Base-by-base conservation (phyloP, 352 stramenopile species). In the Phytopythium chamaehyphon region DNA sequence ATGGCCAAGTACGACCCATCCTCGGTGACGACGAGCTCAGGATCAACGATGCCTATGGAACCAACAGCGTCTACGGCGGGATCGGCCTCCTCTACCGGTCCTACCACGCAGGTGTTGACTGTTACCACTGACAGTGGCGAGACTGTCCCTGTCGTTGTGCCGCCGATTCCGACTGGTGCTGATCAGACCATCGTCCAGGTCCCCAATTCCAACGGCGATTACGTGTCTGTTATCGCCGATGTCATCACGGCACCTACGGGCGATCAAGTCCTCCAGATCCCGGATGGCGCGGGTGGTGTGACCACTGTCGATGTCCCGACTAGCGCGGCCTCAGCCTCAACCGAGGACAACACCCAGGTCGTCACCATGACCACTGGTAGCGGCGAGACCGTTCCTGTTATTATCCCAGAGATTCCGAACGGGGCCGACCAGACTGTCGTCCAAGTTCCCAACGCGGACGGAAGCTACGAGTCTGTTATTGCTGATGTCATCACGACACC, bases 1-100 rank as follows among this genome's bases (percentile, higher is more conserved):
- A 46, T 77, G 6, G 43, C 69, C 26, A 52, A 69, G 53, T 76
- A 72, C 28, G 9, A 33, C 28, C 28, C n/a, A n/a, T n/a, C n/a
- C n/a, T n/a, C n/a, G n/a, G n/a, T n/a, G n/a, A n/a, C n/a, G n/a
- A n/a, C n/a, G n/a, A n/a, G n/a, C n/a, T n/a, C n/a, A n/a, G n/a
- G n/a, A n/a, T n/a, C n/a, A n/a, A n/a, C n/a, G n/a, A n/a, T n/a
- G n/a, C n/a, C n/a, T 33, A 33, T 9, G 28, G 28, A 33, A 33
- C 5, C 28, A 9, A 33, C 28, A 33, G 9, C 28, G 28, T n/a
- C n/a, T n/a, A n/a, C 46, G 44, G 10, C 19, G 19, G 7, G 11
- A 14, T 46, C 26, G 19, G 31, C 26, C 19, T 10, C 15, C 39
- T 24, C 39, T 16, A 11, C 40, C 11, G 21, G 3, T 2, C n/a